Conservation (phyloP, 2,329 filamentous ascomycete genomes). For the Alternaria solani region DNA sequence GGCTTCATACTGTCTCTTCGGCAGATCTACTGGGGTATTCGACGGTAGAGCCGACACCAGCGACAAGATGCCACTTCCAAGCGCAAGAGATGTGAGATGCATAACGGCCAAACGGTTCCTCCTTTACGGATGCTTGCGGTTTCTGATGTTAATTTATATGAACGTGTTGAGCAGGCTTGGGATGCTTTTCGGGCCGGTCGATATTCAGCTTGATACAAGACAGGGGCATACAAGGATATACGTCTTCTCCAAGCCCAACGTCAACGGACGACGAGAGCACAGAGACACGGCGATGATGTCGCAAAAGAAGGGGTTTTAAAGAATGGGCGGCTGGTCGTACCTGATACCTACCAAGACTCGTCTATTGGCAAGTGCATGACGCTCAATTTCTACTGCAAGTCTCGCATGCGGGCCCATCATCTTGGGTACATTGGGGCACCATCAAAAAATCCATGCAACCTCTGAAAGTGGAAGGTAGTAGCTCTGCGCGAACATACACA, state of each 20-base stretch:
- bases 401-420: background rate
- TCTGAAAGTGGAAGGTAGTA: constrained; percentile 5
- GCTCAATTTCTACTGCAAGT: background rate
- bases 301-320: background rate
- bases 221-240: background rate
- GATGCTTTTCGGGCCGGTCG: background rate
- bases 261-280: background rate
- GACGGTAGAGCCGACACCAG: constrained; percentile 25
- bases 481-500: background rate
- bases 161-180: background rate
- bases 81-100: background rate
- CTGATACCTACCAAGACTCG: background rate
- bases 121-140: background rate
- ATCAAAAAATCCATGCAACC: background rate
- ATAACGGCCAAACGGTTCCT: background rate
- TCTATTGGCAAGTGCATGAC: constrained; percentile 4
- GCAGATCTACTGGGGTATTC: constrained; percentile 15
- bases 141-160: background rate
- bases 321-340: background rate
- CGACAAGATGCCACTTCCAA: constrained; percentile 5
- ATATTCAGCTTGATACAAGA: background rate
- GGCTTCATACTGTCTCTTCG: constrained; percentile 21
- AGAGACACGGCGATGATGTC: background rate
- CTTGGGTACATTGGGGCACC: background rate
- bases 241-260: background rate